Evolutionary conservation across 768 basidiomycete genomes (phyloP).

Genomic region (Tephrocybe sp.): DNA sequence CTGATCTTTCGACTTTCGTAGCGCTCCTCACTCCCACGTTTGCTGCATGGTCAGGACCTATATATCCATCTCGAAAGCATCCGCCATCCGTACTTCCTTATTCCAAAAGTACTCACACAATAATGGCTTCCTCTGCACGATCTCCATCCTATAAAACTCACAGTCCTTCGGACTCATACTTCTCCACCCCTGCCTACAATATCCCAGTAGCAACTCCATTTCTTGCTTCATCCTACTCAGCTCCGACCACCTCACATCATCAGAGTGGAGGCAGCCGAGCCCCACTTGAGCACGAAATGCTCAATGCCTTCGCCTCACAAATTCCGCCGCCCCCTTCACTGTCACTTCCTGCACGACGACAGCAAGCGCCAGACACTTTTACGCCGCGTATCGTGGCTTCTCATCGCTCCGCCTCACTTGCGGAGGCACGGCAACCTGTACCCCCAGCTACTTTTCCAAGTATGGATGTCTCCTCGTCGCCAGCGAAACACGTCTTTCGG

Average conservation of each 20-base stretch:
- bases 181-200: constrained; percentile 9
- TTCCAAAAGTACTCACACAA: constrained; percentile 2
- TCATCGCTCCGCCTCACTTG: constrained; percentile 9
- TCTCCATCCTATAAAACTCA: constrained; percentile 11
- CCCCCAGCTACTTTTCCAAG: constrained; percentile 33
- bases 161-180: constrained; percentile 14
- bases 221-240: constrained; percentile 1
- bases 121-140: constrained; percentile 9
- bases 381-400: constrained; percentile 17
- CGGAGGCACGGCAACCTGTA: constrained; percentile 24
- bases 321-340: constrained; percentile 25
- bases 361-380: constrained; percentile 13
- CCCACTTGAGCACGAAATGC: constrained; percentile 18
- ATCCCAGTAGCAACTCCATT: constrained; percentile 13
- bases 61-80: constrained; percentile 11
- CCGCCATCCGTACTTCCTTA: background rate
- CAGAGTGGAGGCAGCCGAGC: background rate
- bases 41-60: constrained; percentile 8
- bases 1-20: constrained; percentile 7
- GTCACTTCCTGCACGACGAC: constrained; percentile 18
- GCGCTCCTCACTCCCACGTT: constrained; percentile 13
- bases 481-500: constrained; percentile 38
- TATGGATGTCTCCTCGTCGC: constrained; percentile 41
- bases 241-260: background rate
- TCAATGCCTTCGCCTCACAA: constrained; percentile 25